These are phyloP conservation scores for Dionaea muscipula DNA, from an alignment of 179 eudicot genomes.

Conservation along the genomic window DNA sequence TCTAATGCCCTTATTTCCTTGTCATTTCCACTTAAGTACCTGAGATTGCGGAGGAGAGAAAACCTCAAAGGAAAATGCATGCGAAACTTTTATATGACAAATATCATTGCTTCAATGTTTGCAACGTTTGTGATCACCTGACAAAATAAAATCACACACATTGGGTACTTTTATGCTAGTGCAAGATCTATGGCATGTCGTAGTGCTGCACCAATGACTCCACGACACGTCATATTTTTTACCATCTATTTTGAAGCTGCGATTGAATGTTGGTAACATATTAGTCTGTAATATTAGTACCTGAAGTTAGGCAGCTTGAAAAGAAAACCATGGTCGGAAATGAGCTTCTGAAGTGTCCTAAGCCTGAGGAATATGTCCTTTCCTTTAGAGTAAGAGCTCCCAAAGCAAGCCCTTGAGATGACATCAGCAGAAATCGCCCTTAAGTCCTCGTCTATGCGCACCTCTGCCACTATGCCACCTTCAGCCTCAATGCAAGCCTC, in stretches of 20 bases:
- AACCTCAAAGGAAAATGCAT: neutral
- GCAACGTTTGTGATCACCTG: no score
- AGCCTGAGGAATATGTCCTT: conserved; percentile 56
- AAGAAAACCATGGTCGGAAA: conserved; percentile 39
- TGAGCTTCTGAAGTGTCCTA: conserved; percentile 50
- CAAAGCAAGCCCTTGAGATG: conserved; percentile 72
- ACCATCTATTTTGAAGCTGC: no score
- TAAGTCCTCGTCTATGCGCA: conserved; percentile 56
- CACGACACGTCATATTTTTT: no score
- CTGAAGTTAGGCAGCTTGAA: conserved; percentile 41
- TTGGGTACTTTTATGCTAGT: no score
- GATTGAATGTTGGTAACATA: no score
- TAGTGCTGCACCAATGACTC: no score
- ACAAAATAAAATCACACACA: no score
- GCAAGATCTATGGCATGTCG: no score
- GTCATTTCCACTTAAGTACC: conserved; percentile 19
- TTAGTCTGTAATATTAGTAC: conserved; percentile 12
- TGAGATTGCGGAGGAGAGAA: neutral
- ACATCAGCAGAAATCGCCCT: conserved; percentile 56
- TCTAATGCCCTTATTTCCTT: conserved; percentile 22
- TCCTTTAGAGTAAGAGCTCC: conserved; percentile 61
- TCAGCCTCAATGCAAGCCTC: conserved; percentile 31
- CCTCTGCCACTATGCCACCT: conserved; percentile 35
- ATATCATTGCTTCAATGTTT: no score
- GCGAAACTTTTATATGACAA: no score